phyloP scores from a whole-genome alignment of 2,329 filamentous ascomycete species.

The Fusarium lyarnte region DNA sequence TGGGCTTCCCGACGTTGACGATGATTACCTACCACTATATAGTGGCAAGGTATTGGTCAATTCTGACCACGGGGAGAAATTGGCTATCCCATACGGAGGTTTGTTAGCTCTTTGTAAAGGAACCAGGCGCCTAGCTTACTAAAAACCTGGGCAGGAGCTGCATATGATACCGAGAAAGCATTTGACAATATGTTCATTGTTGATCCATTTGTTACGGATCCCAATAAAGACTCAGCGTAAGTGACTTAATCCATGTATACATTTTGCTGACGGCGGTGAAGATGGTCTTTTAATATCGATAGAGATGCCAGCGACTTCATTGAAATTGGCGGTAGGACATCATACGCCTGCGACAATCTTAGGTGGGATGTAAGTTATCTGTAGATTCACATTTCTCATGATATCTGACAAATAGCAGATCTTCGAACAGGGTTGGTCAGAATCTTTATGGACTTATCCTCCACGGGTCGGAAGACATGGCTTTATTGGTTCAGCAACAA shows the following conservation, averaged over 20 bases:
- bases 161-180: slow-evolving; percentile 52
- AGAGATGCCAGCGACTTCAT: slow-evolving; percentile 44
- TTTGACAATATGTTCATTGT: slow-evolving; percentile 50
- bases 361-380: slow-evolving; percentile 49
- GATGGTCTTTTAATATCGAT: slow-evolving; percentile 48
- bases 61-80: slow-evolving; percentile 52
- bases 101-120: not conserved
- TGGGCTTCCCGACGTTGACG: slow-evolving; percentile 43
- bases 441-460: slow-evolving; percentile 55
- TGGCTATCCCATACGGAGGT: slow-evolving; percentile 56
- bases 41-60: slow-evolving; percentile 55
- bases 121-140: not conserved
- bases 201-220: slow-evolving; percentile 41
- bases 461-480: slow-evolving; percentile 49
- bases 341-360: slow-evolving; percentile 48
- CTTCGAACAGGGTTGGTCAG: slow-evolving; percentile 51
- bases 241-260: not conserved
- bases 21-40: slow-evolving; percentile 54
- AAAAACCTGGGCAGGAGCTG: slow-evolving; percentile 41
- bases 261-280: slow-evolving; percentile 19
- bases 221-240: slow-evolving; percentile 40
- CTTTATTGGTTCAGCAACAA: slow-evolving; percentile 56
- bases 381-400: not conserved
- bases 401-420: slow-evolving; percentile 42
- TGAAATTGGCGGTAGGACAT: slow-evolving; percentile 43